Evolutionary conservation across 805 yeast genomes (phyloP).

Genomic region (Kuraishia piskuri): DNA sequence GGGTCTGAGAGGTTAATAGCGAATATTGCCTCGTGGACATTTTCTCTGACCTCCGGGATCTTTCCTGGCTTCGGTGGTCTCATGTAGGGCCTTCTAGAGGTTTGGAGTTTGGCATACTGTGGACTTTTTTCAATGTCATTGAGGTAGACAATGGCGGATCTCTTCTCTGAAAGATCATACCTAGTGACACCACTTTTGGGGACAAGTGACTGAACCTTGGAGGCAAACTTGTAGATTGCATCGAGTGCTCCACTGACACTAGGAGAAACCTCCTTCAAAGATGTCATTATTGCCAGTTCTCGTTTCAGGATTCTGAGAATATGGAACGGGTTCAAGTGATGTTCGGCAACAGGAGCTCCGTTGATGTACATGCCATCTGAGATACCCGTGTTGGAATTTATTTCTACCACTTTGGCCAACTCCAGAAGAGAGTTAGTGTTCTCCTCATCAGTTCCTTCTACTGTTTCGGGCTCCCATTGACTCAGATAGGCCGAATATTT

Average conservation of each 20-base stretch:
- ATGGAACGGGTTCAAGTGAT: constrained; percentile 33
- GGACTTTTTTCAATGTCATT: constrained; percentile 68
- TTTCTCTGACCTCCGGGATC: constrained; percentile 63
- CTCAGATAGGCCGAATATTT: constrained; percentile 34
- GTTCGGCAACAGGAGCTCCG: constrained; percentile 51
- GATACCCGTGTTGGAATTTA: constrained; percentile 3
- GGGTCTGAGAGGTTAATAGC: constrained; percentile 51
- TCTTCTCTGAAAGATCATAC: constrained; percentile 13
- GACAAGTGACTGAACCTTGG: constrained; percentile 3
- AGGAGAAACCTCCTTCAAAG: constrained; percentile 23
- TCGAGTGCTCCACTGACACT: constrained; percentile 23
- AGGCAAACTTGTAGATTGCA: constrained; percentile 31
- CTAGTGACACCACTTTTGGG: constrained; percentile 8
- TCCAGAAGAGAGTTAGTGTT: constrained; percentile 16
- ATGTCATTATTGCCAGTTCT: constrained; percentile 22
- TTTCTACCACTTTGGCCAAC: constrained; percentile 8
- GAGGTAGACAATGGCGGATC: constrained; percentile 49
- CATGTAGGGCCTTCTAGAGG: constrained; percentile 38
- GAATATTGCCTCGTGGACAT: constrained; percentile 68
- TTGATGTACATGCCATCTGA: constrained; percentile 53
- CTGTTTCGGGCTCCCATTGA: constrained; percentile 7
- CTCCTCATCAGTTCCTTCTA: constrained; percentile 7
- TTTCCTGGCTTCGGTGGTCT: constrained; percentile 40
- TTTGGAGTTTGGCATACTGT: constrained; percentile 37
- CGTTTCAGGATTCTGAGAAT: constrained; percentile 29